Evolutionary conservation across 768 basidiomycete genomes (phyloP), one percentile per base, ranked within the genome.

Genomic region (Xerocomus brunneocitrinus): DNA sequence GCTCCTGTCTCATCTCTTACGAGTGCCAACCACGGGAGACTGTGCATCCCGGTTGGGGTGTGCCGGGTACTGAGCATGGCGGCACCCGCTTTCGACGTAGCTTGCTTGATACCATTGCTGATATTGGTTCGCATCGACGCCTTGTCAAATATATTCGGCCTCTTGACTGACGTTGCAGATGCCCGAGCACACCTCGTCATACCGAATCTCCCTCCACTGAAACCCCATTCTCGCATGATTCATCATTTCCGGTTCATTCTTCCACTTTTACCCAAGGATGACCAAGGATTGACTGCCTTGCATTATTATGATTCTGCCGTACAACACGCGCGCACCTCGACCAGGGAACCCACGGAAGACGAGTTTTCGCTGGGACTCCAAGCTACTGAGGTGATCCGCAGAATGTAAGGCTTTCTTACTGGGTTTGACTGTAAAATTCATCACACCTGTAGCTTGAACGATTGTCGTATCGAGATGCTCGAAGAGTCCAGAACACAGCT

Each of bases 261-360:
- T 3, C 87, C 87, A 0, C 74, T 91, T 2, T 52, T 82, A 75
- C 52, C 74, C 68, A 70, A 67, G 52, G 82, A 87, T 55, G 81
- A 82, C 28, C 78, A 83, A 42, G 83, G 83, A n/a, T 67, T 87
- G 44, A 80, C 87, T 13, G 74, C 81, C 0, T 66, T 91, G 51
- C 85, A 89, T 66, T 85, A 85, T 60, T 91, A 87, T 62, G 89
- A 91, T 61, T 82, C 86, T 45, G 85, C 81, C 1, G 78, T 91
- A 46, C 88, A 91, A 64, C 73, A 87, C 10, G 87, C 82, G 25
- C 78, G 87, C 19, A 81, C 84, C 47, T 77, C 80, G 2, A 72
- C 73, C 4, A 68, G 72, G 41, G 86, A 87, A 60, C 79, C 84
- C 38, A 80, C 78, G 0, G 85, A 87, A 64, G 75, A 73, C 34